Base-by-base conservation (phyloP, 352 stramenopile species). In the Globisporangium sylvaticum region DNA sequence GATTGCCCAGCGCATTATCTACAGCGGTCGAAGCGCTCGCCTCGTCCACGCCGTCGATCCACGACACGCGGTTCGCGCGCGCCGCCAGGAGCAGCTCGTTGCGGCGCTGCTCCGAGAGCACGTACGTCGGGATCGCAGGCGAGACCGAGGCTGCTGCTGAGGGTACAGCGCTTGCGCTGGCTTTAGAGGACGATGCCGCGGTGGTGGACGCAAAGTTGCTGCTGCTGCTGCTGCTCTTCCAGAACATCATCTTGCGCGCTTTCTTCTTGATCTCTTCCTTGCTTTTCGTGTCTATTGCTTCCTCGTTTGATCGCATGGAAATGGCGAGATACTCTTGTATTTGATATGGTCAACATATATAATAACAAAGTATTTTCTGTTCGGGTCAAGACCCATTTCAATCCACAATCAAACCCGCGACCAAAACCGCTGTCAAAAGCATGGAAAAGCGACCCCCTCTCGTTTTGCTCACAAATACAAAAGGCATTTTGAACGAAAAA, bases 21-120 rank as follows among this genome's bases (percentile, higher is more conserved):
- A 31, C 18, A 32, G 42, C 34, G 3, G 4, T n/a, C 12, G 37
- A 46, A 0, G 37, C 3, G 25, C 53, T 62, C 37, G 58, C 32
- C 20, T 74, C 65, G 27, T 84, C 72, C 7, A 73, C 71, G 39
- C 80, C 79, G 39, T 95, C 84, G 58, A 95, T 71, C 87, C 87
- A 95, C 3, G 83, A 84, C 15, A 87, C 75, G 31, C 87, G 80
- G 50, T 80, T 93, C 14, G 75, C 78, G 20, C 87, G 80, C 31
- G 87, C 87, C n/a, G 84, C 80, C 44, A 82, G 62, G n/a, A 95
- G 72, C 46, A 95, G 74, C 67, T 95, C 80, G 31, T 71, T 74
- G n/a, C 87, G 80, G 25, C 87, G 77, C 69, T 91, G 73, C 59
- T 92, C 84, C 15, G 84, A 89, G 20, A 95, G 77, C 6, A 83